Conservation (phyloP, 345 rosid species). For the Sisymbrium irio region DNA sequence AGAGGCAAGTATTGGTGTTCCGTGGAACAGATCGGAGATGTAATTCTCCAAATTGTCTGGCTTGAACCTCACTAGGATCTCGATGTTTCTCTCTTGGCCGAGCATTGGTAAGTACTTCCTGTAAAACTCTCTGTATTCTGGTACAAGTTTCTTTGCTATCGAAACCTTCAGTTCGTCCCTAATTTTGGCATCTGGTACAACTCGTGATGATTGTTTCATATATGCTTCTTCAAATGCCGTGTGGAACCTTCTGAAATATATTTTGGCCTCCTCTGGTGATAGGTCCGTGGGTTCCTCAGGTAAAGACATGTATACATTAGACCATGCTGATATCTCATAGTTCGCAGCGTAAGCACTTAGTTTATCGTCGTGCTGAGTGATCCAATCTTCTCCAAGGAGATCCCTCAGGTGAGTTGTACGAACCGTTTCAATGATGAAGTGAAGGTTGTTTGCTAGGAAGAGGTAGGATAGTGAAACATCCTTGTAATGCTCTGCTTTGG, state of each 20-base stretch:
- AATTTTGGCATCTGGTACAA: slow-evolving; percentile 53
- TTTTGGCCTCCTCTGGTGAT: slow-evolving; percentile 46
- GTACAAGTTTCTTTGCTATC: slow-evolving; percentile 52
- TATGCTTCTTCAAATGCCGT: slow-evolving; percentile 72
- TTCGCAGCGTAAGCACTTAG: slow-evolving; percentile 53
- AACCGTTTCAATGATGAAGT: slow-evolving; percentile 55
- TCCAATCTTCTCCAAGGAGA: slow-evolving; percentile 81
- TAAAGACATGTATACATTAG: slow-evolving; percentile 48
- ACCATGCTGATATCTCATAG: slow-evolving; percentile 74
- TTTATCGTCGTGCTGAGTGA: slow-evolving; percentile 46
- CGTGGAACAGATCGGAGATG: slow-evolving; percentile 70
- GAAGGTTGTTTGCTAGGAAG: slow-evolving; percentile 83
- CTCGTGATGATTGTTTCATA: slow-evolving; percentile 55
- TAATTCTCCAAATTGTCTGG: slow-evolving; percentile 67
- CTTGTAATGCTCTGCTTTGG: slow-evolving; percentile 62
- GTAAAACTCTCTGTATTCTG: slow-evolving; percentile 58
- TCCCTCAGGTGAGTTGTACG: slow-evolving; percentile 43
- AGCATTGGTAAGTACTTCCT: slow-evolving; percentile 32
- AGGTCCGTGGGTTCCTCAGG: slow-evolving; percentile 42
- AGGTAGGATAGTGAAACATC: slow-evolving; percentile 70
- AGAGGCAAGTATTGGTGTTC: slow-evolving; percentile 39
- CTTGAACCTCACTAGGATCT: slow-evolving; percentile 39
- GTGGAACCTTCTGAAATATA: slow-evolving; percentile 55
- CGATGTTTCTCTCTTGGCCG: slow-evolving; percentile 41
- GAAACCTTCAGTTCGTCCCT: slow-evolving; percentile 68